These are phyloP conservation scores for Camillea tinctor DNA, from an alignment of 2,329 filamentous ascomycete genomes.

Conservation along the genomic window DNA sequence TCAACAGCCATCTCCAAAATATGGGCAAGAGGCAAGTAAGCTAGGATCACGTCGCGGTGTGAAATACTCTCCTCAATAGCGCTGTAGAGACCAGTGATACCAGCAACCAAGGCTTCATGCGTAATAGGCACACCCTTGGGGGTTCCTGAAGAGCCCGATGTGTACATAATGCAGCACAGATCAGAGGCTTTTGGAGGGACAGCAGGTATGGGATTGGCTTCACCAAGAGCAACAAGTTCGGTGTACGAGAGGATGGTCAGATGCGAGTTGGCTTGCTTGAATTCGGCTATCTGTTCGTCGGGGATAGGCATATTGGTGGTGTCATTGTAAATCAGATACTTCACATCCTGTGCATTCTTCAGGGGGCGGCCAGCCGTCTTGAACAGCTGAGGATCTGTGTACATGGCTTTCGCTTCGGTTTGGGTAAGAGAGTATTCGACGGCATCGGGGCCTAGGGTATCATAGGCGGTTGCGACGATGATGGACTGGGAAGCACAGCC, in stretches of 20 bases:
- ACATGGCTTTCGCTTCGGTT: constrained; percentile 79
- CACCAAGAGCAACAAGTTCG: constrained; percentile 55
- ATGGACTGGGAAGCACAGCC: constrained; percentile 78
- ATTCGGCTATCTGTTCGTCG: constrained; percentile 51
- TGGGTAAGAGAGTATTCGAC: constrained; percentile 83
- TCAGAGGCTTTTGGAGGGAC: constrained; percentile 72
- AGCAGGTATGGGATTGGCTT: constrained; percentile 69
- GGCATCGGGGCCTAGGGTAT: constrained; percentile 82
- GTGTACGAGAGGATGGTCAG: constrained; percentile 54
- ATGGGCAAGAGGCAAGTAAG: constrained; percentile 91
- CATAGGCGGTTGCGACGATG: constrained; percentile 91
- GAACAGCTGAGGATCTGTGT: constrained; percentile 77
- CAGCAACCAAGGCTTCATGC: constrained; percentile 77
- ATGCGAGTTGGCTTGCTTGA: constrained; percentile 55
- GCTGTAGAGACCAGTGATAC: constrained; percentile 76
- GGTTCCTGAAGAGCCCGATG: constrained; percentile 83
- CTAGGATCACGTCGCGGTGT: constrained; percentile 75
- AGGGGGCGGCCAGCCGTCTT: constrained; percentile 58
- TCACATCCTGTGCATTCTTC: constrained; percentile 54
- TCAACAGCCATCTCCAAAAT: constrained; percentile 97
- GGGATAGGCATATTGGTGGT: constrained; percentile 49
- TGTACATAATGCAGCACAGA: constrained; percentile 82
- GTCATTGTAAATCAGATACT: constrained; percentile 63
- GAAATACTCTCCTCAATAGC: constrained; percentile 78
- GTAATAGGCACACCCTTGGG: constrained; percentile 87